Conservation (phyloP, 148 eudicot species). For the Camellia granthamiana region DNA sequence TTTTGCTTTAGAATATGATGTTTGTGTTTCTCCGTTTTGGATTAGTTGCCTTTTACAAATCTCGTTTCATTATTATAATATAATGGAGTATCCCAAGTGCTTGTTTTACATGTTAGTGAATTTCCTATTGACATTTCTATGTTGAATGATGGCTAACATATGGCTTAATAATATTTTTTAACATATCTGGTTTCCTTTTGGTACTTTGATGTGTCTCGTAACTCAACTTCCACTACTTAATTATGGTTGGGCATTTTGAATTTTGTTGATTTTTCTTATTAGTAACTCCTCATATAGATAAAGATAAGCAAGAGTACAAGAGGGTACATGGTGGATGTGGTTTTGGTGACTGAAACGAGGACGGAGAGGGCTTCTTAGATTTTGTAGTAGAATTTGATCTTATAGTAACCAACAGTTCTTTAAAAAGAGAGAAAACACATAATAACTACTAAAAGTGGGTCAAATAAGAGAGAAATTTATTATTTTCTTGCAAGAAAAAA, state of each 20-base stretch:
- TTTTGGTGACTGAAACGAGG: too few relatives aligned
- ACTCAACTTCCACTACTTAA: too few relatives aligned
- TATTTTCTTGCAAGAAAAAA: too few relatives aligned
- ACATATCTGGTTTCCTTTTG: not conserved
- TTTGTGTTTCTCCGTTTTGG: not conserved
- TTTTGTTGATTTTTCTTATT: not conserved
- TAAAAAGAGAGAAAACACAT: too few relatives aligned
- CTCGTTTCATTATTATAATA: not conserved
- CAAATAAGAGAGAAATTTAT: too few relatives aligned
- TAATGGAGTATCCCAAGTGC: not conserved
- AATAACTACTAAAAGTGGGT: too few relatives aligned
- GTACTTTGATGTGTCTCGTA: too few relatives aligned
- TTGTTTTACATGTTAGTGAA: not conserved
- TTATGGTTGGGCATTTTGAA: not conserved
- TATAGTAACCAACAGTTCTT: too few relatives aligned
- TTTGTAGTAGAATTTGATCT: too few relatives aligned
- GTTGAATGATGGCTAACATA: not conserved
- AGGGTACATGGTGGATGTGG: too few relatives aligned
- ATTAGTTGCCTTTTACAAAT: not conserved
- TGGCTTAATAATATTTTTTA: not conserved
- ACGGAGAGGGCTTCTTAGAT: too few relatives aligned
- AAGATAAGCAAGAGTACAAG: too few relatives aligned
- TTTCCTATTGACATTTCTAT: not conserved
- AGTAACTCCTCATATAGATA: not conserved
- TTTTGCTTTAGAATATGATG: not conserved